Evolutionary conservation across 768 basidiomycete species (phyloP), one percentile per base, ranked within the genome.

Genomic region (Tephrocybe rancida): DNA sequence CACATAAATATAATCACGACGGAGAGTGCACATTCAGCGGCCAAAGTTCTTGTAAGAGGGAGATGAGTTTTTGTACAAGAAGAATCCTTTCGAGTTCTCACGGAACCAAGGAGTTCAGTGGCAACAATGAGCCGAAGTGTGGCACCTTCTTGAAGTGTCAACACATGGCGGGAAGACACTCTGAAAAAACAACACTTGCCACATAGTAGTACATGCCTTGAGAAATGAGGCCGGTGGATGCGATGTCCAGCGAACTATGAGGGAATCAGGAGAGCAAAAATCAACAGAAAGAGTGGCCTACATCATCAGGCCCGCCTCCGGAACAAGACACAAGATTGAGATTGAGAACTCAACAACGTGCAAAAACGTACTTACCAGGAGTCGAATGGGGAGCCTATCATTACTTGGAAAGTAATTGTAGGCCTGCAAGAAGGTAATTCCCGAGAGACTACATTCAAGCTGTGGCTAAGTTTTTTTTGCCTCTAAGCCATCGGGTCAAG

Each of bases 121-220:
- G 71, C 14, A 51, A 25, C 34, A 68, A 54, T 0, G 68, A 70
- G 9, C 72, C 72, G 42, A 68, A 73, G 46, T 72, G 67, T 3
- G 72, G 72, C 7, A 73, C 60, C 72, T 73, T 30, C 9, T 25
- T 21, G 19, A 45, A 46, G 10, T 41, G 21, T 41, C 5, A 41
- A 22, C 19, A 32, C 13, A 41, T 8, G 39, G 35, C 5, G 35
- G 16, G 8, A 10, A 38, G 5, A 18, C 10, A 38, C 16, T 10
- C 5, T 5, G 37, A 21, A 8, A 13, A 16, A 4, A 16, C 35
- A 37, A 9, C 35, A 56, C 51, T 26, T 51, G 70, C 72, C 57
- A 71, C 57, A 46, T 73, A 73, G 53, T 71, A 70, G 50, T 70
- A 71, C 39, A 73, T 54, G 9, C 68, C 68, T 55, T 73, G 69